Conservation (phyloP, 495 filamentous ascomycete genomes). For the Astrothelium macrocarpum region DNA sequence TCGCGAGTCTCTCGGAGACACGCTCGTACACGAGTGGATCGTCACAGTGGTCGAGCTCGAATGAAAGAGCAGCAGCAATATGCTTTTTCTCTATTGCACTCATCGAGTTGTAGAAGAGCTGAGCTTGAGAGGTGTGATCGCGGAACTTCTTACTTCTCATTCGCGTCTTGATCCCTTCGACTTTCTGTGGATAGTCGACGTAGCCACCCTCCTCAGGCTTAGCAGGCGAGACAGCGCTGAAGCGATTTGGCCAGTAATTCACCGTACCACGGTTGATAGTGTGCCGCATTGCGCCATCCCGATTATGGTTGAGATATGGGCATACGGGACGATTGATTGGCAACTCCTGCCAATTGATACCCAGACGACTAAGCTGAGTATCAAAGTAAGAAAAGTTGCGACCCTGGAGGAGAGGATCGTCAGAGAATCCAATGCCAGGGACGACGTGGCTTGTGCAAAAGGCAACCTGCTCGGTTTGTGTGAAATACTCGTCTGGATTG, state of each 20-base stretch:
- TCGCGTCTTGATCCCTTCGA: conserved; percentile 62
- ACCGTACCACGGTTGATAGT: conserved; percentile 57
- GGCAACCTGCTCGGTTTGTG: conserved; percentile 73
- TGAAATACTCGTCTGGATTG: conserved; percentile 78
- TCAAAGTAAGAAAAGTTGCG: conserved; percentile 85
- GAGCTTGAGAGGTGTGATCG: conserved; percentile 66
- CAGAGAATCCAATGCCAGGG: conserved; percentile 77
- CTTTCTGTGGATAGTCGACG: conserved; percentile 54
- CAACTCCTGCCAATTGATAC: conserved; percentile 76
- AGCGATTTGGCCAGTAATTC: conserved; percentile 89
- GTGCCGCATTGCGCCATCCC: conserved; percentile 59
- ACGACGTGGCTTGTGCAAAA: conserved; percentile 83
- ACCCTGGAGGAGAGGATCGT: conserved; percentile 74
- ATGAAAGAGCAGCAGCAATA: conserved; percentile 58
- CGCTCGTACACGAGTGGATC: conserved; percentile 71
- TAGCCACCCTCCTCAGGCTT: conserved; percentile 52
- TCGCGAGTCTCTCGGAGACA: conserved; percentile 57
- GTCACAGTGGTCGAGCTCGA: conserved; percentile 86
- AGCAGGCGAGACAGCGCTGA: conserved; percentile 53
- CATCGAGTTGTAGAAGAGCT: conserved; percentile 76
- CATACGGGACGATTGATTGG: conserved; percentile 74
- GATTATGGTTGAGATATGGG: conserved; percentile 72
- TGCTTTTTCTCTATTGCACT: conserved; percentile 61
- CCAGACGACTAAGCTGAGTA: conserved; percentile 73
- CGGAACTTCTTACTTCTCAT: conserved; percentile 66